Conservation (phyloP, 768 basidiomycete species). For the Panaeolus cyanescens region DNA sequence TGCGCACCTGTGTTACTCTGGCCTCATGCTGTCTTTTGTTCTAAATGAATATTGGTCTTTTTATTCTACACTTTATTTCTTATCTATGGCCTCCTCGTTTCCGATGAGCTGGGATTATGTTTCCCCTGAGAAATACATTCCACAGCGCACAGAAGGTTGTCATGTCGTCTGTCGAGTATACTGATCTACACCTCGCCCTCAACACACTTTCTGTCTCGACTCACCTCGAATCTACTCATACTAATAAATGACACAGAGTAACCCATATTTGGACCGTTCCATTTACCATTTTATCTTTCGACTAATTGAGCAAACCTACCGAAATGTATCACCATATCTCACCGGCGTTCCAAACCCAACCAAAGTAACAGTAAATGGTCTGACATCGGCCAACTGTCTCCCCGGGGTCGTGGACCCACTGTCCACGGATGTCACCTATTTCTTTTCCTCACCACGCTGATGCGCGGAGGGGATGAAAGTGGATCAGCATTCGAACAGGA, state of each 20-base stretch:
- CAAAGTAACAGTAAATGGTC: background rate
- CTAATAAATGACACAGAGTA: background rate
- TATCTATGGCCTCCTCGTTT: constrained; percentile 2
- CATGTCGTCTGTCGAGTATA: background rate
- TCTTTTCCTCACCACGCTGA: background rate
- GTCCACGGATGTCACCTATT: constrained; percentile 1
- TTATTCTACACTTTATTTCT: constrained; percentile 1
- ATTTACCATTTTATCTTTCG: background rate
- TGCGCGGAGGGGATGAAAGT: background rate
- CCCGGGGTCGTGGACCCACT: background rate
- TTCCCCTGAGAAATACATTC: background rate
- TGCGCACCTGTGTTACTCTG: constrained; percentile 22
- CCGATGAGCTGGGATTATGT: background rate
- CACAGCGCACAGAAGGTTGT: background rate
- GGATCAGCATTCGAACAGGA: background rate
- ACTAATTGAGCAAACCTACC: background rate
- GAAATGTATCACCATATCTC: background rate
- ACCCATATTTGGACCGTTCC: background rate
- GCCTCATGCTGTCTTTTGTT: constrained; percentile 22
- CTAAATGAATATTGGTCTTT: constrained; percentile 7
- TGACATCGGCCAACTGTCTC: background rate
- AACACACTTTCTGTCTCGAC: background rate
- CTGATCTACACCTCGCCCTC: background rate
- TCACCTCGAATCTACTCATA: background rate
- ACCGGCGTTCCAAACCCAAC: background rate